These are phyloP conservation scores for Vinca minor DNA, from an alignment of 257 asterid genomes.

Conservation along the genomic window DNA sequence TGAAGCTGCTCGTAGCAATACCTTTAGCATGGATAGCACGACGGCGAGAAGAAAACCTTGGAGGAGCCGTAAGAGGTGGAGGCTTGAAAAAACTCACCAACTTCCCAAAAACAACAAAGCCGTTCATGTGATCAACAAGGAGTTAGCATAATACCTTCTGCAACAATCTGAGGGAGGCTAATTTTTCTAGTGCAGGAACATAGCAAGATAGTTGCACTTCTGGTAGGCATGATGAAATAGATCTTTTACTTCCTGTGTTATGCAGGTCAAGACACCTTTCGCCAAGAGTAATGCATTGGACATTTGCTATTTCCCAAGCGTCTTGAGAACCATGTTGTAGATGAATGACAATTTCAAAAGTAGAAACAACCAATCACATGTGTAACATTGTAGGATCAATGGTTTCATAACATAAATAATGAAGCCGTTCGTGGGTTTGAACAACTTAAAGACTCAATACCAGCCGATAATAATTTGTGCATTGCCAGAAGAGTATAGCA, in stretches of 20 bases:
- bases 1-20: conserved; percentile 8
- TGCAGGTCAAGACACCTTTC: conserved; percentile 82
- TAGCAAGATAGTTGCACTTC: conserved; percentile 60
- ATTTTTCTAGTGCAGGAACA: conserved; percentile 70
- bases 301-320: background rate
- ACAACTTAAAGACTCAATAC: background rate
- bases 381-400: background rate
- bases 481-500: background rate
- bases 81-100: conserved; percentile 76
- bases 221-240: conserved; percentile 62
- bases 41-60: conserved; percentile 38
- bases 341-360: background rate
- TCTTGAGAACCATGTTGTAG: background rate
- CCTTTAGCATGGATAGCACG: conserved; percentile 43
- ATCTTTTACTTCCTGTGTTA: conserved; percentile 81
- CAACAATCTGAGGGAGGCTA: conserved; percentile 72
- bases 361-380: no score
- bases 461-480: background rate
- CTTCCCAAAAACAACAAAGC: conserved; percentile 63
- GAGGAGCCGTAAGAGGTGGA: conserved; percentile 59
- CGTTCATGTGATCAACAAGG: conserved; percentile 46
- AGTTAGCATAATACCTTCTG: conserved; percentile 46
- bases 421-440: background rate
- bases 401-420: background rate
- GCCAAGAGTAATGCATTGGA: conserved; percentile 9